These are phyloP conservation scores for Cladorrhinum sp. DNA, from an alignment of 2,329 filamentous ascomycete species.

Conservation along the genomic window DNA sequence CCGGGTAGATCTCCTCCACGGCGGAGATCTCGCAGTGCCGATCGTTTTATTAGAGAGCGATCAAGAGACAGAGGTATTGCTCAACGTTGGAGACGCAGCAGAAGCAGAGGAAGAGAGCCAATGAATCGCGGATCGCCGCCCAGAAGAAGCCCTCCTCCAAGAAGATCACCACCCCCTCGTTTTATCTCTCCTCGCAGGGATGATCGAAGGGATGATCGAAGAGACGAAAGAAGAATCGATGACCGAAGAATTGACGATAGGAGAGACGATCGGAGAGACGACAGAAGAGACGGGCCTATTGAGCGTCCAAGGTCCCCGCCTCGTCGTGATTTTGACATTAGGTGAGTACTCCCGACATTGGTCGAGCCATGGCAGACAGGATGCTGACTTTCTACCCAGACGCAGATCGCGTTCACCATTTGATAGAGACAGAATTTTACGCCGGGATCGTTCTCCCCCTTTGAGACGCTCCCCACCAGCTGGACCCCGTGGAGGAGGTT, in stretches of 20 bases:
- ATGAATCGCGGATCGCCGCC: slow-evolving; percentile 33
- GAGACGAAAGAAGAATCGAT: slow-evolving; percentile 14
- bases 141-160: slow-evolving; percentile 33
- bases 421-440: slow-evolving; percentile 42
- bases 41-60: slow-evolving; percentile 33
- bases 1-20: slow-evolving; percentile 41
- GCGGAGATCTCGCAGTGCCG: slow-evolving; percentile 41
- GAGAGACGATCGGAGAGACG: slow-evolving; percentile 6
- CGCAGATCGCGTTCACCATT: slow-evolving; percentile 55
- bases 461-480: slow-evolving; percentile 39
- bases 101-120: slow-evolving; percentile 37
- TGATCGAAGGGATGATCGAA: slow-evolving; percentile 15
- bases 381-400: slow-evolving; percentile 30
- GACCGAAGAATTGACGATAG: slow-evolving; percentile 8
- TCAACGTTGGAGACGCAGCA: slow-evolving; percentile 40
- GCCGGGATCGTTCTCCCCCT: slow-evolving; percentile 36
- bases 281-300: slow-evolving; percentile 21
- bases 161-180: slow-evolving; percentile 33
- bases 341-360: slow-evolving; percentile 20
- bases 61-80: slow-evolving; percentile 36
- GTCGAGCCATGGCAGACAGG: background rate
- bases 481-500: slow-evolving; percentile 37
- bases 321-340: slow-evolving; percentile 37
- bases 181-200: slow-evolving; percentile 42
- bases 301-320: slow-evolving; percentile 39